phyloP scores from a whole-genome alignment of 352 stramenopile genomes.

The Hyaloperonospora brassicae region DNA sequence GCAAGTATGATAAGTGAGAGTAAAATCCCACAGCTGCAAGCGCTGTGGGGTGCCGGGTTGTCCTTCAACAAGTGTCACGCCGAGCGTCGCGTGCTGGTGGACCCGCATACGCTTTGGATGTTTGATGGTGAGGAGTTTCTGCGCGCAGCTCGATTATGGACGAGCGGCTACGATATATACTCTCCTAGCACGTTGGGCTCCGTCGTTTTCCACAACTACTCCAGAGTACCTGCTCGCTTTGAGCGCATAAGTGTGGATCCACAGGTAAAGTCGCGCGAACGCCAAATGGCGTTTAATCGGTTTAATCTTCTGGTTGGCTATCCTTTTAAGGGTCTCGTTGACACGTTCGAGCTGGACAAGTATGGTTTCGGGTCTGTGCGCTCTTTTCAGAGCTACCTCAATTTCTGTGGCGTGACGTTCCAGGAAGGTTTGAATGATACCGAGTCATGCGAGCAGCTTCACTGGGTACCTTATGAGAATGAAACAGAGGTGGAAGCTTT shows the following conservation, averaged over 20 bases:
- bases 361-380: conserved; percentile 48
- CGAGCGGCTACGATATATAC: conserved; percentile 63
- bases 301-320: conserved; percentile 49
- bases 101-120: conserved; percentile 77
- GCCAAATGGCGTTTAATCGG: conserved; percentile 47
- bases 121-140: conserved; percentile 71
- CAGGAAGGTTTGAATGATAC: conserved; percentile 41
- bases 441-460: conserved; percentile 51
- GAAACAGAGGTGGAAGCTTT: conserved; percentile 42
- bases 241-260: conserved; percentile 46
- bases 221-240: conserved; percentile 52
- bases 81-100: conserved; percentile 59
- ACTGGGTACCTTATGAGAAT: conserved; percentile 65
- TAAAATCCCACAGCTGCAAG: conserved; percentile 65
- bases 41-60: conserved; percentile 68
- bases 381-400: conserved; percentile 49
- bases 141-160: conserved; percentile 53
- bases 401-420: conserved; percentile 54
- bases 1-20: conserved; percentile 71
- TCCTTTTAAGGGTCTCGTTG: conserved; percentile 49
- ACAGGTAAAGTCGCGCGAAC: conserved; percentile 35
- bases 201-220: conserved; percentile 76
- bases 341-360: conserved; percentile 53
- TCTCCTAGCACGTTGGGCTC: conserved; percentile 46
- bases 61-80: conserved; percentile 84